Evolutionary conservation across 2,329 filamentous ascomycete species (phyloP), one percentile per base, ranked within the genome.

Genomic region (Beauveria scarabaeidicola): DNA sequence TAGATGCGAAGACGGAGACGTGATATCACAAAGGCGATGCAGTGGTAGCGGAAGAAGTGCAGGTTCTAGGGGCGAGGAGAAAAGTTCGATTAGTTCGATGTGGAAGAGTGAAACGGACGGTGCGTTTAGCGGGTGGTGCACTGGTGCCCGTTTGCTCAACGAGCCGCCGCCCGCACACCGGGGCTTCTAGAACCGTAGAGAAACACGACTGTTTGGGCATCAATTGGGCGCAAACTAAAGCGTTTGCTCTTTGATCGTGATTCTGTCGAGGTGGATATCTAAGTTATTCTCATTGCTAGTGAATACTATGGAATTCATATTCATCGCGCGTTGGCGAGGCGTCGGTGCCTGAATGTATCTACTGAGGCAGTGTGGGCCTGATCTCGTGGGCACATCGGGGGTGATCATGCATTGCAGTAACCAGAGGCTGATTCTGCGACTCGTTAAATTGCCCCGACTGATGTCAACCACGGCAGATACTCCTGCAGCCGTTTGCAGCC

Each of bases 141-240:
- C 32, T 36, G 44, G 58, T 56, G 52, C 32, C 44, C 51, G 51
- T 60, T 56, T 60, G 58, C 52, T 56, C 56, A 29, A 51, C 55
- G 47, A 47, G 40, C 47, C 27, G 56, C 56, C 56, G 13, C 56
- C 29, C 51, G 29, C 52, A 46, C 52, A 11, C 46, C 21, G 43
- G 44, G 23, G 57, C 36, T 63, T 64, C 55, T 61, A 63, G 68
- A 69, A 69, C 50, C 63, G 44, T 46, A 62, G 62, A 63, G 68
- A 70, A 69, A n/a, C 66, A 61, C 32, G 40, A 52, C 60, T 62
- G 63, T 65, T 40, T 46, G 7, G 52, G 46, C 57, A 66, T 56
- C 58, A 48, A 52, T 40, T 32, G 23, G 50, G 41, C 50, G 40
- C 43, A 36, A 43, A 59, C n/a, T 17, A 6, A 41, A 19, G 5